Evolutionary conservation across 1,284 basidiomycete species (phyloP), one percentile per base, ranked within the genome.

Genomic region (Porogramme epimiltina): DNA sequence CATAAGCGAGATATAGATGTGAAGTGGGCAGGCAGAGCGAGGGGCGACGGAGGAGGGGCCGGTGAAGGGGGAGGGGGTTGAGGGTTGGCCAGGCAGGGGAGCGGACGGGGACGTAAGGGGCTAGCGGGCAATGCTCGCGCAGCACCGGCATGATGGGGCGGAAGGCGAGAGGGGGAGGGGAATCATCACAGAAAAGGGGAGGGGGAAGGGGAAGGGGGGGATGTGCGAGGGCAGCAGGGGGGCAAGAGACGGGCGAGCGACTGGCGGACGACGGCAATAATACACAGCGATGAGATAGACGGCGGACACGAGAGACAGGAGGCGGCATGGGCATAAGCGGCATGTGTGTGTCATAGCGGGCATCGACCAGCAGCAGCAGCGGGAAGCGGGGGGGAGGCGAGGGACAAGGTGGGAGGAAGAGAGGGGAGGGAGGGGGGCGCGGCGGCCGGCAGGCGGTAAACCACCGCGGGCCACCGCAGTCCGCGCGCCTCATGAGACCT

Each of bases 401-500:
- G 48, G 44, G 36, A 8, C 28, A 18, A 39, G 34, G 47, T 42
- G 22, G 42, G 43, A 47, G 40, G 46, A 47, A 52, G 41, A 52
- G 31, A 36, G 49, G 39, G 34, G 26, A 23, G 34, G 3, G 45
- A 33, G 36, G 23, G 26, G 26, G 28, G 23, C 4, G 45, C 24
- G 36, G 15, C 25, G 15, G 2, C 18, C 37, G 37, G 34, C 36
- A 44, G 53, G 45, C 46, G 46, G 45, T 49, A 49, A 44, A 46
- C 33, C 18, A 41, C 37, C 42, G 42, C 26, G 34, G 34, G 18
- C 11, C 3, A 19, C 20, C 45, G 24, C 44, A 39, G 15, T 24
- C 25, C 42, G 52, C 42, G 28, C 26, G 20, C 26, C 56, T 58
- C 52, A 59, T 59, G 57, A 59, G 49, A 59, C 51, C 57, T 59